These are phyloP conservation scores for Magnaporthiopsis incrustans DNA, from an alignment of 2,329 filamentous ascomycete genomes.

Conservation along the genomic window DNA sequence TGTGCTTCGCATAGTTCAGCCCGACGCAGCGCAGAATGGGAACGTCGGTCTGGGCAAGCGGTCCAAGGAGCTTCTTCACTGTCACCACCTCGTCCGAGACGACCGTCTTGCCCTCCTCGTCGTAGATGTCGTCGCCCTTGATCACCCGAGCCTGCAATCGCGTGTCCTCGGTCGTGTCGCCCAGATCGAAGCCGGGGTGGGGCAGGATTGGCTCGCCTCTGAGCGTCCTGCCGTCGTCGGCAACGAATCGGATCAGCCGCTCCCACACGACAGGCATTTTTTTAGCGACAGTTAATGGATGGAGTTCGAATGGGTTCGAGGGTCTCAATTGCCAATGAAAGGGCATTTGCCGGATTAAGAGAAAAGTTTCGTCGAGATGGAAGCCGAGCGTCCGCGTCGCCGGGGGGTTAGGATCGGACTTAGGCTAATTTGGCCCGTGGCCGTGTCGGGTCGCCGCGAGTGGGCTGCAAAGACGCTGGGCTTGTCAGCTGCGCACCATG, in stretches of 20 bases:
- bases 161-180: constrained; percentile 35
- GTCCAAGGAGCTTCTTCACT: constrained; percentile 45
- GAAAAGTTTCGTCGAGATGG: too few relatives aligned
- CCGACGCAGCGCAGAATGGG: constrained; percentile 51
- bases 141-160: constrained; percentile 44
- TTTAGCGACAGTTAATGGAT: neutral
- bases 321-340: too few relatives aligned
- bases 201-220: constrained; percentile 44
- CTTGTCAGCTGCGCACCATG: neutral
- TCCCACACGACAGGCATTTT: constrained; percentile 35
- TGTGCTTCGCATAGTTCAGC: constrained; percentile 52
- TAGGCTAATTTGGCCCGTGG: too few relatives aligned
- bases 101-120: constrained; percentile 34
- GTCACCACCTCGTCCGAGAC: constrained; percentile 46
- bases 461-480: too few relatives aligned
- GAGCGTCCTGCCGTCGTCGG: constrained; percentile 39
- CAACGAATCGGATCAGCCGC: constrained; percentile 45
- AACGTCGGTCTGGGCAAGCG: constrained; percentile 40
- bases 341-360: too few relatives aligned
- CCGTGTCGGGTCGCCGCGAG: too few relatives aligned
- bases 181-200: constrained; percentile 37
- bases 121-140: constrained; percentile 39
- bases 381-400: too few relatives aligned
- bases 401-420: too few relatives aligned
- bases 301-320: too few relatives aligned